phyloP scores from a whole-genome alignment of 352 stramenopile species.

The Stramenopiles sp. region DNA sequence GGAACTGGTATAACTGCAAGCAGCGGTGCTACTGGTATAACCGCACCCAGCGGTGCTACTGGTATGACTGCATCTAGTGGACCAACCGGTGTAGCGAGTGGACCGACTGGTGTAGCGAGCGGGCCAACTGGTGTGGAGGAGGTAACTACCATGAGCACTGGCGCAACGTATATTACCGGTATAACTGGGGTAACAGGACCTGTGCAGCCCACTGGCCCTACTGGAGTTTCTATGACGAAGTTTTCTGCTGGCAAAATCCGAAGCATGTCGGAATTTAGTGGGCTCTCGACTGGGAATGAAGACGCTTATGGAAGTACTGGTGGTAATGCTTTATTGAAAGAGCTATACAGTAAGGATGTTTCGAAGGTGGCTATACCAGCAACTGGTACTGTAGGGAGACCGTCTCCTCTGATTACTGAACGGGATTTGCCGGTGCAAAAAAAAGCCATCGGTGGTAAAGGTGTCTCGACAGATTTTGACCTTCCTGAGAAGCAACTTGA shows the following conservation, averaged over 20 bases:
- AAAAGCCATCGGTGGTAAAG: background rate
- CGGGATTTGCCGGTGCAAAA: background rate
- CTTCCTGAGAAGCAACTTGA: background rate
- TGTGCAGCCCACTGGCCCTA: background rate
- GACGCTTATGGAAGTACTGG: background rate
- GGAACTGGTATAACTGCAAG: background rate
- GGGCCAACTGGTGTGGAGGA: background rate
- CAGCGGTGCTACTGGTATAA: background rate
- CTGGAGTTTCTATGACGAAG: background rate
- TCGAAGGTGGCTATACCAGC: background rate
- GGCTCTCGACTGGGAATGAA: background rate
- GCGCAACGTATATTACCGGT: background rate
- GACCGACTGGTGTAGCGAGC: background rate
- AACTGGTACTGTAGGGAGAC: background rate
- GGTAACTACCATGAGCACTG: background rate
- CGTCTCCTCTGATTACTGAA: background rate
- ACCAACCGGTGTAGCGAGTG: background rate
- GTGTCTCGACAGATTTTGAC: background rate
- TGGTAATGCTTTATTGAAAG: background rate
- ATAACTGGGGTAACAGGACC: background rate
- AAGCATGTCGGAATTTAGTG: background rate
- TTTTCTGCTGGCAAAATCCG: background rate
- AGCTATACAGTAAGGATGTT: background rate
- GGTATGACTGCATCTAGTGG: background rate
- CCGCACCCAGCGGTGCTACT: too few relatives aligned